Conservation (phyloP, 2,329 filamentous ascomycete species). For the Hansfordia pulvinata region DNA sequence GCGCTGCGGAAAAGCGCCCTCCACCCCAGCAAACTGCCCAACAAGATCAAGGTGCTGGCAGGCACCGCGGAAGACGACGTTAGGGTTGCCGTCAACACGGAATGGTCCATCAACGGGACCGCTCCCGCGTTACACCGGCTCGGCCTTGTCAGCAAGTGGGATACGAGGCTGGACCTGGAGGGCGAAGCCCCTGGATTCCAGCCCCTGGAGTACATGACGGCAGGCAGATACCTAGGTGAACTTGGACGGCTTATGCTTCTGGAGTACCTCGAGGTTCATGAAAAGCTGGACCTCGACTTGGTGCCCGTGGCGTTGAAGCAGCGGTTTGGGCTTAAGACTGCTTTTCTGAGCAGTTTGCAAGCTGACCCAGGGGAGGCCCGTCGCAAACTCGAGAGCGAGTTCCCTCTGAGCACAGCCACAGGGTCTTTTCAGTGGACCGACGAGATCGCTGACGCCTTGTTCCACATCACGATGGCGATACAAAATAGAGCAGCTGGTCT, state of each 20-base stretch:
- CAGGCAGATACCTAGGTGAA: slow-evolving; percentile 66
- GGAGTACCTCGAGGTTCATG: slow-evolving; percentile 41
- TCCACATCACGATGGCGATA: slow-evolving; percentile 55
- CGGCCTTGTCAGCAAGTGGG: slow-evolving; percentile 57
- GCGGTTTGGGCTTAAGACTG: slow-evolving; percentile 54
- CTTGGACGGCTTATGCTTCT: slow-evolving; percentile 57
- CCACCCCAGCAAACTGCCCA: slow-evolving; percentile 46
- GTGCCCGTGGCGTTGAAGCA: slow-evolving; percentile 42
- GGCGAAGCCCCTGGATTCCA: slow-evolving; percentile 65
- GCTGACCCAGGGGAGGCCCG: slow-evolving; percentile 30
- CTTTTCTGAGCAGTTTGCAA: slow-evolving; percentile 58
- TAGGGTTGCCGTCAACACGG: slow-evolving; percentile 69
- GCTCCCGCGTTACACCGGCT: slow-evolving; percentile 51
- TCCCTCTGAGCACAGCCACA: slow-evolving; percentile 32
- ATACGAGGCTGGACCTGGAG: slow-evolving; percentile 48
- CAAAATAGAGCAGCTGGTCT: slow-evolving; percentile 61
- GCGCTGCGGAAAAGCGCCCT: slow-evolving; percentile 51
- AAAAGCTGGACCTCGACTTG: slow-evolving; percentile 23
- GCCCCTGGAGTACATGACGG: slow-evolving; percentile 74
- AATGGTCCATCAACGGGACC: slow-evolving; percentile 71
- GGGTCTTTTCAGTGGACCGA: slow-evolving; percentile 48
- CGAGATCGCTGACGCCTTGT: slow-evolving; percentile 43
- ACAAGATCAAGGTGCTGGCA: slow-evolving; percentile 31
- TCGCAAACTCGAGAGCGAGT: slow-evolving; percentile 33
- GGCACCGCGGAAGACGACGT: slow-evolving; percentile 31